Conservation (phyloP, 2,329 filamentous ascomycete species). For the Calonectria honghensis region DNA sequence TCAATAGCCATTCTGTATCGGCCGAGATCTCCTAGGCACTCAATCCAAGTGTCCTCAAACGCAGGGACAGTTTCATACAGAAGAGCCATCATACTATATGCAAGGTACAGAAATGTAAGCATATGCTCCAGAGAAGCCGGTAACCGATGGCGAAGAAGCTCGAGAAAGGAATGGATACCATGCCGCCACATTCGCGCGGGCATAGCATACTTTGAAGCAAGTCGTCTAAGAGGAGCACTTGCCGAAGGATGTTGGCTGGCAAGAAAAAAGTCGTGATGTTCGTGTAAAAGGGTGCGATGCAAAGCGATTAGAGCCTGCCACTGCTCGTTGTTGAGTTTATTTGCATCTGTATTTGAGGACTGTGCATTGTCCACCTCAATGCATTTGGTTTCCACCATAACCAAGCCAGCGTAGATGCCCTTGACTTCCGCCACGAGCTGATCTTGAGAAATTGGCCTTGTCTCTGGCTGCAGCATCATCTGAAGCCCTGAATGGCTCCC, state of each 20-base stretch:
- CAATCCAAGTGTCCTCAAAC: slow-evolving; percentile 94
- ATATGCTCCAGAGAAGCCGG: slow-evolving; percentile 90
- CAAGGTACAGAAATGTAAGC: slow-evolving; percentile 91
- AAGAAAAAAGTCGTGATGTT: slow-evolving; percentile 91
- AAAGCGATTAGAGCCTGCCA: slow-evolving; percentile 90
- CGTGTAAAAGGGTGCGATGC: slow-evolving; percentile 86
- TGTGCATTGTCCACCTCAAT: slow-evolving; percentile 86
- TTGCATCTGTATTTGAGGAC: slow-evolving; percentile 65
- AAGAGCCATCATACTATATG: slow-evolving; percentile 92
- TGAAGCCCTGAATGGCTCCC: not conserved
- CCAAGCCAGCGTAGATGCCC: slow-evolving; percentile 86
- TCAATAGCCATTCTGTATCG: slow-evolving; percentile 94
- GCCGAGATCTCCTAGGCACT: slow-evolving; percentile 90
- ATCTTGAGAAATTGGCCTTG: slow-evolving; percentile 82
- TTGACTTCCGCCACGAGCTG: slow-evolving; percentile 89
- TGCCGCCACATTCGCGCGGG: slow-evolving; percentile 96
- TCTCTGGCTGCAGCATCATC: slow-evolving; percentile 58
- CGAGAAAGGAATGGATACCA: slow-evolving; percentile 90
- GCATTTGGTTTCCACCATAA: slow-evolving; percentile 91
- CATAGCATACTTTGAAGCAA: slow-evolving; percentile 92
- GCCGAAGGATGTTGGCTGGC: slow-evolving; percentile 91
- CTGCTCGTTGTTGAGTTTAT: slow-evolving; percentile 78
- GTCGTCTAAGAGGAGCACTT: slow-evolving; percentile 76
- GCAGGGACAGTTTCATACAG: slow-evolving; percentile 89
- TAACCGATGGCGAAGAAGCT: slow-evolving; percentile 83